Base-by-base conservation (phyloP, 768 basidiomycete genomes). In the Collybia nuda region DNA sequence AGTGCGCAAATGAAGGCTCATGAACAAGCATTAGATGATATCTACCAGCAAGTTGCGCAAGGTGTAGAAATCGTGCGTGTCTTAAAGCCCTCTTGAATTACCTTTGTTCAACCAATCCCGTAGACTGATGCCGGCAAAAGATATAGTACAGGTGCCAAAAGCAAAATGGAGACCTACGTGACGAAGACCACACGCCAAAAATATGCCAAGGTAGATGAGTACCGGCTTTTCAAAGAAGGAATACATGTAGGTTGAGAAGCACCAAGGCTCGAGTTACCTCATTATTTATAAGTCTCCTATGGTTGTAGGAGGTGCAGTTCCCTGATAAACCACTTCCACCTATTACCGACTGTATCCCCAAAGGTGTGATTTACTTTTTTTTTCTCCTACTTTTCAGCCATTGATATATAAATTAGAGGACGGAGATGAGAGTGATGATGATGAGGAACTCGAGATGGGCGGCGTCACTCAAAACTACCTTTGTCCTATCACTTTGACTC, bases 401-500 rank as follows among this genome's bases (percentile, higher is more conserved):
- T 32, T 32, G 29, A 43, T 14, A 44, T 28, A 44, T 14, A 37
- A 12, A 47, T n/a, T 64, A 93, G 93, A 93, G 79, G 76, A 80
- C 37, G 90, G 83, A 8, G 91, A 93, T 54, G 84, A 79, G 24
- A 90, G 87, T 47, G 90, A 90, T 50, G 85, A 85, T 45, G 94
- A 95, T 26, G 90, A 93, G 46, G 95, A 97, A 11, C 67, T 98
- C 26, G 88, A 93, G 67, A 74, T 96, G 44, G 95, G 95, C 46
- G 93, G 92, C 21, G 78, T 85, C 23, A 88, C 85, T 5, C 88
- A 90, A 61, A 85, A 84, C 59, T 92, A 85, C 74, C 86, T 82
- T 48, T 96, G 93, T 57, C 94, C 93, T 2, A 71, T 98, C 44
- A 84, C 88, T 0, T 73, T 94, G 39, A 78, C 72, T 2, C 64